Base-by-base conservation (phyloP, 73 alveolate species). In the Durusdinium trenchii region DNA sequence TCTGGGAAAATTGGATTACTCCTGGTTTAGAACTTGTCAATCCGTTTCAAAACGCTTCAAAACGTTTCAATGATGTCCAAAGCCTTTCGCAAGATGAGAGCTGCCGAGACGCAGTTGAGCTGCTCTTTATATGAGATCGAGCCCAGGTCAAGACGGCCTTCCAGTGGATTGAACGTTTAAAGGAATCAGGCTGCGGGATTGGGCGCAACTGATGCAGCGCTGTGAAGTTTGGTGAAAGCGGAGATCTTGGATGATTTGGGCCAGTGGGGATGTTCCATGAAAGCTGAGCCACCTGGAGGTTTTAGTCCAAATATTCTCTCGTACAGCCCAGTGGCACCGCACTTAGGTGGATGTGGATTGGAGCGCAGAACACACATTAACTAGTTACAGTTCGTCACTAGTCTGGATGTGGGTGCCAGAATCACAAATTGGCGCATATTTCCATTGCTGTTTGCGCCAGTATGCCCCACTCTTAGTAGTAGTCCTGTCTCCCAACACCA, bases 81-180 rank as follows among this genome's bases (percentile, higher is more conserved):
- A n/a, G n/a, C n/a, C n/a, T n/a, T n/a, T n/a, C n/a, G n/a, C n/a
- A n/a, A n/a, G n/a, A n/a, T n/a, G n/a, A n/a, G n/a, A n/a, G n/a
- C n/a, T n/a, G n/a, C n/a, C n/a, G n/a, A n/a, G n/a, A n/a, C n/a
- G n/a, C n/a, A n/a, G n/a, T n/a, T n/a, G n/a, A n/a, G n/a, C n/a
- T n/a, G n/a, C n/a, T n/a, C n/a, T n/a, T n/a, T n/a, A n/a, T n/a
- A n/a, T n/a, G n/a, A n/a, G n/a, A 32, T 60, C 30, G 73, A 60
- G n/a, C 4, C 32, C 51, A 73, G 90, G 90, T 79, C 28, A 26
- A 79, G 47, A 47, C 64, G 69, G 90, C 90, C 64, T 47, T 79
- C 69, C 69, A 79, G 69, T 79, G 90, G 90, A 79, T 79, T 79
- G 90, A 79, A 47, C 69, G 69, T 47, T 47, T 79, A 32, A 79